Base-by-base conservation (phyloP, 2,329 filamentous ascomycete genomes). In the Fusarium mundagurra region DNA sequence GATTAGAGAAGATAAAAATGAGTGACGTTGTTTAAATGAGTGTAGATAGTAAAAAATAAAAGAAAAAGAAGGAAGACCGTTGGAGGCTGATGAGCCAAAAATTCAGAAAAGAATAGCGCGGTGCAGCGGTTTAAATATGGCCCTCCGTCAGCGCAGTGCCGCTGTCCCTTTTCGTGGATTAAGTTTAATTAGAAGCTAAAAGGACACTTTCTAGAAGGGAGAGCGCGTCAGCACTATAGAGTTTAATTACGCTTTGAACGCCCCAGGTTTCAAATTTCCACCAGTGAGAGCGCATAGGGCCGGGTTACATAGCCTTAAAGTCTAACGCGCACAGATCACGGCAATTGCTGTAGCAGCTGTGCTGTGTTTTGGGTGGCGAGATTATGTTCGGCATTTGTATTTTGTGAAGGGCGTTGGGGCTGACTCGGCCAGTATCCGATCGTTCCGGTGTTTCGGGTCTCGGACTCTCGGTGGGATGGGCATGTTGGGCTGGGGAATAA, bases 131-230 rank as follows among this genome's bases (percentile, higher is more conserved):
- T 53, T 53, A 36, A 36, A 12, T 53, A 4, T 18, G 31, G 22
- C 47, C 29, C 11, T 38, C 34, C 17, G 8, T 10, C 9, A 20
- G 31, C 22, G 22, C 54, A 41, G 29, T 34, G 29, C 24, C 24
- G 14, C 14, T 3, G 24, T 29, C 34, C 51, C 51, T 55, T 53
- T 54, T 29, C 2, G 24, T 6, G 4, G 29, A 57, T 51, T 69
- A 27, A 69, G 67, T 69, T 69, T 69, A 55, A 69, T 69, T 69
- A 29, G n/a, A 22, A 39, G 16, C 44, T 29, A 31, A 51, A n/a
- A 11, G 31, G 2, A 10, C n/a, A 27, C 7, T 27, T 48, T 50
- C 41, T n/a, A 33, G 41, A 34, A 33, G 43, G 43, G 10, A 5
- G 20, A 33, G 24, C 27, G 36, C 38, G 51, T 39, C 12, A 29